Evolutionary conservation across 257 asterid genomes (phyloP).

Genomic region (Ajuga chamaepitys): DNA sequence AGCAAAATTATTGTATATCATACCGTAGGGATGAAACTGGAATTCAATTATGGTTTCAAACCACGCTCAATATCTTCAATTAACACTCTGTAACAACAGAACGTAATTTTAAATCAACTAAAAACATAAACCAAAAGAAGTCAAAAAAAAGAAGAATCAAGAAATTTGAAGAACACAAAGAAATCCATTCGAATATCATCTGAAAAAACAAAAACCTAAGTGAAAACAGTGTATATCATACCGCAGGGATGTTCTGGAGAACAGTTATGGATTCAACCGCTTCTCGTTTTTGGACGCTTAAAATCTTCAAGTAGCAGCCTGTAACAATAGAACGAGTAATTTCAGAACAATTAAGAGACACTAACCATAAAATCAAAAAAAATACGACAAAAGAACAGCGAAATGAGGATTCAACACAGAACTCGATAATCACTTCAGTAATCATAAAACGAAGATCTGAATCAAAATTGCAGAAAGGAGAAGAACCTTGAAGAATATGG

Average conservation of each 20-base stretch:
- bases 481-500: conserved; percentile 14
- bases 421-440: neutral
- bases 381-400: neutral
- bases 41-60: no score
- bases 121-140: no score
- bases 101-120: no score
- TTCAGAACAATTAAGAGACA: neutral
- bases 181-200: neutral
- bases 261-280: neutral
- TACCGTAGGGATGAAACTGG: no score
- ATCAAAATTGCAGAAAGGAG: neutral
- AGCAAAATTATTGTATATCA: no score
- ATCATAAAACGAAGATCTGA: neutral
- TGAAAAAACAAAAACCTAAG: neutral
- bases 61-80: no score
- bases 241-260: conserved; percentile 12
- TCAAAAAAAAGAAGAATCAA: neutral
- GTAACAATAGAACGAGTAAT: neutral
- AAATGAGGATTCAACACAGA: neutral
- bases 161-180: neutral
- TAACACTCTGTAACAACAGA: no score
- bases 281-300: neutral
- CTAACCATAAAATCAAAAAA: neutral
- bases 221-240: neutral
- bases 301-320: conserved; percentile 12